Conservation (phyloP, 306 rosid species). For the Prunus armeniaca region DNA sequence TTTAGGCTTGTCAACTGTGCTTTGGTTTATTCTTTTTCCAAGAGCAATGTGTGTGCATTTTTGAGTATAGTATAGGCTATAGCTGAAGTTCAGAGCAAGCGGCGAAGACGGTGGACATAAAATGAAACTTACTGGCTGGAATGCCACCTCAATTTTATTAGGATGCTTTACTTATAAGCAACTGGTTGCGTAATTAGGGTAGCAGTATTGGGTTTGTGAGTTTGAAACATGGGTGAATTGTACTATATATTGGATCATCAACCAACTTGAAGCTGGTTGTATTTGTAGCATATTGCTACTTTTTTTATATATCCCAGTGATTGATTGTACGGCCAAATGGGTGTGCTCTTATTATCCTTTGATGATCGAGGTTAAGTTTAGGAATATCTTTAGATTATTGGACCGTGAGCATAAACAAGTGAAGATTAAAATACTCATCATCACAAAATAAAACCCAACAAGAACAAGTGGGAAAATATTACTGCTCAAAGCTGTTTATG, state of each 20-base stretch:
- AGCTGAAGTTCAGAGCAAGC: background rate
- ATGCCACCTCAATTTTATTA: background rate
- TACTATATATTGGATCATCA: conserved; percentile 1
- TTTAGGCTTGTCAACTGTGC: conserved; percentile 6
- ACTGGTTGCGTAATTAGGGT: background rate
- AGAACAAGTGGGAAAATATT: too few relatives aligned
- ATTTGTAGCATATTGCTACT: background rate
- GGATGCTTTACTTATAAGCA: background rate
- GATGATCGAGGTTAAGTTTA: background rate
- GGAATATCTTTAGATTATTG: too few relatives aligned
- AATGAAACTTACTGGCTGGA: background rate
- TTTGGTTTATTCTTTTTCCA: conserved; percentile 6
- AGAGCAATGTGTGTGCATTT: conserved; percentile 6
- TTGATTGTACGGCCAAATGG: background rate
- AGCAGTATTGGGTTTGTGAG: background rate
- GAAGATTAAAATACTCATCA: too few relatives aligned
- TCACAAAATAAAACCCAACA: too few relatives aligned
- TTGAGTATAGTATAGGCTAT: background rate
- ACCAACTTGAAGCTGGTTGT: conserved; percentile 1
- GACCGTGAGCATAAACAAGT: too few relatives aligned
- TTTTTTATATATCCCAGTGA: background rate
- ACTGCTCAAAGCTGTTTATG: background rate
- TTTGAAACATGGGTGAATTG: background rate
- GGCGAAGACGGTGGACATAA: background rate
- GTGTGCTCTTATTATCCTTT: background rate